Percentiles rank a stretch among this genome's conserved stretches.
These are phyloP conservation scores for Penicillium janthinellum DNA, from an alignment of 2,329 filamentous ascomycete genomes.

Conservation along the genomic window DNA sequence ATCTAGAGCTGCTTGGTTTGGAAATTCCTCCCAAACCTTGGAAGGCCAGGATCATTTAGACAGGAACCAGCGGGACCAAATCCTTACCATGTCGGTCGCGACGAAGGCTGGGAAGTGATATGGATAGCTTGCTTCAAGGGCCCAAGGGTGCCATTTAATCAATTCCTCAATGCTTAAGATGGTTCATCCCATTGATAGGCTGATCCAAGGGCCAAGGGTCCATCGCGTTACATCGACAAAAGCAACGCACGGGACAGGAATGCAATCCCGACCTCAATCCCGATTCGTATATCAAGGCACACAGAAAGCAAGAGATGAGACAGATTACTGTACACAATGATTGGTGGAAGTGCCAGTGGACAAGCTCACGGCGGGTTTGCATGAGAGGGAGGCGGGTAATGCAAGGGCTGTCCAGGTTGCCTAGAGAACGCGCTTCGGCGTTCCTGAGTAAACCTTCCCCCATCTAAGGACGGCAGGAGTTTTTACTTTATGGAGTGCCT, in stretches of 20 bases:
- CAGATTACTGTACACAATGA: not conserved
- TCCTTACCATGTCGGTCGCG: not conserved
- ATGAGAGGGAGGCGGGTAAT: not conserved
- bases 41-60: too few species aligned
- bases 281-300: not conserved
- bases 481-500: too few species aligned
- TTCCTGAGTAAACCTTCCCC: constrained; percentile 8
- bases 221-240: not conserved
- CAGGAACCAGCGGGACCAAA: too few species aligned
- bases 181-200: not conserved
- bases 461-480: not conserved
- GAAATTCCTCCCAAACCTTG: too few species aligned
- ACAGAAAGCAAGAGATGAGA: not conserved
- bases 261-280: not conserved
- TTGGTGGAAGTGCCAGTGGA: not conserved
- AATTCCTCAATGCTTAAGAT: not conserved
- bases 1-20: too few species aligned
- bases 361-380: not conserved
- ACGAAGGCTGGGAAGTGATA: not conserved
- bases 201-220: not conserved
- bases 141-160: not conserved
- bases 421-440: constrained; percentile 7
- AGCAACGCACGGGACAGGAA: not conserved
- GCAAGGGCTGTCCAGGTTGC: constrained; percentile 16
- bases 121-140: not conserved